Base-by-base conservation (phyloP, 331 rosid species). In the Dryas integrifolia region DNA sequence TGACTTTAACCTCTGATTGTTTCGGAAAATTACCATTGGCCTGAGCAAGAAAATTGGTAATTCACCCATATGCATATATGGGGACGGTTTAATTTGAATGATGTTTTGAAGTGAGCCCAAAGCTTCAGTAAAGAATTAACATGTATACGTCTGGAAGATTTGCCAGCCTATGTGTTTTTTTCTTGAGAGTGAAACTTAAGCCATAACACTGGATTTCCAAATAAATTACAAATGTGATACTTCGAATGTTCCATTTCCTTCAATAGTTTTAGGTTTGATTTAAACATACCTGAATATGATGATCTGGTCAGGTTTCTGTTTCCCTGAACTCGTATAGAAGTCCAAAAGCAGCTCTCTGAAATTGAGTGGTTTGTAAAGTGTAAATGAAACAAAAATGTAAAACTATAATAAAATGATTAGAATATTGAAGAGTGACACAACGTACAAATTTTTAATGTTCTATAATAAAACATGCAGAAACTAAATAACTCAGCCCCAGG, bases 271-370 rank as follows among this genome's bases (percentile, higher is more conserved):
- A 26, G 30, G 24, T 6, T 40, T n/a, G 8, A 59, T 5, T 45
- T 24, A 44, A 10, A 41, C 7, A 46, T 55, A 87, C 99, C 99
- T 95, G 87, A 95, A 95, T 45, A 95, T 92, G 40, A 95, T 90
- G 7, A 95, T 88, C 71, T 95, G 93, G 2, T 92, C 93, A 0
- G 99, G 99, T 52, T 90, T 92, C 15, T 86, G 74, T 69, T 88
- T 86, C 7, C 88, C 91, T 10, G 98, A 95, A 73, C 96, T 95
- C 0, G 62, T 14, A 58, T 87, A 92, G 79, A 95, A 95, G 69
- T 95, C 98, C 21, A 89, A 38, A 48, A 95, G 52, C 44, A 88
- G 77, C 76, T 95, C 97, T 90, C 99, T 95, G 92, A 74, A 82
- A 70, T 72, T 12, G n/a, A 13, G 56, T 65, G 65, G 68, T 14